Evolutionary conservation across 805 yeast species (phyloP), one percentile per base, ranked within the genome.

Genomic region (Lachancea cidri): DNA sequence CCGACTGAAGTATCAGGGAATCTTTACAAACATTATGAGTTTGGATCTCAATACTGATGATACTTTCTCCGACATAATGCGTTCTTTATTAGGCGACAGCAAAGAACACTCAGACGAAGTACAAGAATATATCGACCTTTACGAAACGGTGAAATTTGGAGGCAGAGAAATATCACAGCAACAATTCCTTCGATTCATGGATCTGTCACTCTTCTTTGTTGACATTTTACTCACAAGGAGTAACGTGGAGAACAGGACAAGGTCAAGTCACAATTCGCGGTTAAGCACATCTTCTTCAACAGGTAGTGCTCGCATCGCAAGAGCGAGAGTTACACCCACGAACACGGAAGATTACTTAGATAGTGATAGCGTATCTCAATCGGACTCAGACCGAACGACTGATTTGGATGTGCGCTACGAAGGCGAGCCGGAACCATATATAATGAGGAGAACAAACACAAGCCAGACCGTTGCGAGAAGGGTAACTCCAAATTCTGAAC

Each of bases 71-170:
- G 62, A 54, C 35, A 41, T 52, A 13, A 38, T 58, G 4, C 41
- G 40, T 18, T 41, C 48, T 17, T 51, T 52, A 33, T 60, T 54
- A 34, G 48, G 52, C 35, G 30, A 39, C 2, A 48, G 41, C 17
- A 45, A 47, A 20, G 41, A 38, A 4, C 40, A 42, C 27, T 27
- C 29, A 3, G 41, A 45, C 16, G 60, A 45, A 35, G 60, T 47
- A 15, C 47, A 51, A 24, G 57, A 65, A 27, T 74, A 74, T 45
- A 64, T 79, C 3, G 66, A 65, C 3, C 58, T 76, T 11, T 88
- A 86, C 63, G 96, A 88, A 49, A 65, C 67, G 37, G 68, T 82
- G 29, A 67, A 86, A 44, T 88, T 79, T 59, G 75, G 91, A 4
- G 83, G 85, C 2, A 59, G 67, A 15, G 69, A 77, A 14, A 76